Base-by-base conservation (phyloP, 2,329 filamentous ascomycete genomes). In the Triangularia setosa region DNA sequence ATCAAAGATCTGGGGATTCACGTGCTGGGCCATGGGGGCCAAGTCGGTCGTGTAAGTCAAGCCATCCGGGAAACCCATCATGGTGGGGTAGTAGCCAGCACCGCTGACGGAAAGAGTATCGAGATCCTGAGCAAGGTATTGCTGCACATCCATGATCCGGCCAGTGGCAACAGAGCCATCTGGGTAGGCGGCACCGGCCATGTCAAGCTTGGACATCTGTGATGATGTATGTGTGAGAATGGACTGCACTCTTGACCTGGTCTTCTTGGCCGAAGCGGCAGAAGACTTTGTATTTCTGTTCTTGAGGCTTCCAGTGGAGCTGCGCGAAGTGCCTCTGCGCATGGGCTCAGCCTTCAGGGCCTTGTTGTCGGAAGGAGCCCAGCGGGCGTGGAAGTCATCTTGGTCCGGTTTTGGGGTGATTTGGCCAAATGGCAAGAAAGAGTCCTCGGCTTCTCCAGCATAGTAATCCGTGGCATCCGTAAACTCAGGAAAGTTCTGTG, bases 401-500 rank as follows among this genome's bases (percentile, higher is more conserved):
- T 80, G 79, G 72, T 81, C 79, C 76, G 81, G 79, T 77, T 81
- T 79, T 72, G 83, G 81, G 64, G 82, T 84, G 73, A 80, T 81
- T 68, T 84, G 82, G 74, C 81, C 82, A 75, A 83, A 83, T 72
- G 79, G 78, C 75, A 81, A 83, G 71, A 81, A 75, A 75, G 79
- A 83, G 63, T 85, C 83, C 78, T 85, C 84, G 71, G 79, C 70
- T 68, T 86, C 83, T 80, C 80, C 81, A 71, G 79, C 76, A 69
- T 79, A 78, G 69, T 76, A 76, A 68, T 80, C 81, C 78, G 79
- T 80, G 73, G 79, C 77, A 72, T 83, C 81, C 73, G 80, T 76
- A 74, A 80, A 82, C 69, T 82, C 80, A 75, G 79, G 79, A 75
- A 85, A 84, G 82, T 83, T 84, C 81, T 86, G 84, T 83, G 82